phyloP scores from a whole-genome alignment of 768 basidiomycete genomes.

The Jaapia argillacea region DNA sequence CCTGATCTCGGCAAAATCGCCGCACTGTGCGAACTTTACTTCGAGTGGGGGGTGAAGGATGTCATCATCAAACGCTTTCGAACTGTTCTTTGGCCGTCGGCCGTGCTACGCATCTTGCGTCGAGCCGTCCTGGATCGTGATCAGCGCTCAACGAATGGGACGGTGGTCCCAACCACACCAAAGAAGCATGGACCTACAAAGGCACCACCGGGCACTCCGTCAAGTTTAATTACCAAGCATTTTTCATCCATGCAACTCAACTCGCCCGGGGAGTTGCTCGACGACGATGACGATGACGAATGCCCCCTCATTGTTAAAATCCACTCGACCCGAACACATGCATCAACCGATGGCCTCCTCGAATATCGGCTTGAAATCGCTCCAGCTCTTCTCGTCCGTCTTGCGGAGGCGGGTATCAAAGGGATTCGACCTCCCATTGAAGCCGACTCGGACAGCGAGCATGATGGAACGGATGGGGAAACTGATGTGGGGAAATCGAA shows the following conservation, averaged over 20 bases:
- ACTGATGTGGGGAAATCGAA: slow-evolving; percentile 26
- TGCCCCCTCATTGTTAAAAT: slow-evolving; percentile 52
- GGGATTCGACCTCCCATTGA: slow-evolving; percentile 38
- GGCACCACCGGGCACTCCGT: slow-evolving; percentile 27
- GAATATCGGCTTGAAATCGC: slow-evolving; percentile 79
- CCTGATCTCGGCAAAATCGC: slow-evolving; percentile 68
- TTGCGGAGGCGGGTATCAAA: slow-evolving; percentile 57
- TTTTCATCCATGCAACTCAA: slow-evolving; percentile 37
- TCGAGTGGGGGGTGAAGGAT: slow-evolving; percentile 87
- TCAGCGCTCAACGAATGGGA: slow-evolving; percentile 1
- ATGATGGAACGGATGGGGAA: slow-evolving; percentile 36
- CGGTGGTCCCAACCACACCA: slow-evolving; percentile 27
- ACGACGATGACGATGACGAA: slow-evolving; percentile 19
- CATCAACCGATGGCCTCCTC: slow-evolving; percentile 56
- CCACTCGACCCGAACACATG: slow-evolving; percentile 53
- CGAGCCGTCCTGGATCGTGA: slow-evolving; percentile 47
- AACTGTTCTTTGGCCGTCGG: slow-evolving; percentile 72
- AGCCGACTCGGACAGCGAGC: slow-evolving; percentile 11
- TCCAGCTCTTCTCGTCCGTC: slow-evolving; percentile 52
- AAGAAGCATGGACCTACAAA: slow-evolving; percentile 21
- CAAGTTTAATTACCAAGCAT: slow-evolving; percentile 43
- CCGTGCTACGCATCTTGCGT: slow-evolving; percentile 62
- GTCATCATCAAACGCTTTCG: slow-evolving; percentile 78
- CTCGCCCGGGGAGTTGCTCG: slow-evolving; percentile 8
- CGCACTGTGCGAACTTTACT: slow-evolving; percentile 73